Conservation (phyloP, 2,329 filamentous ascomycete genomes). For the Verticillium zaregamsianum region DNA sequence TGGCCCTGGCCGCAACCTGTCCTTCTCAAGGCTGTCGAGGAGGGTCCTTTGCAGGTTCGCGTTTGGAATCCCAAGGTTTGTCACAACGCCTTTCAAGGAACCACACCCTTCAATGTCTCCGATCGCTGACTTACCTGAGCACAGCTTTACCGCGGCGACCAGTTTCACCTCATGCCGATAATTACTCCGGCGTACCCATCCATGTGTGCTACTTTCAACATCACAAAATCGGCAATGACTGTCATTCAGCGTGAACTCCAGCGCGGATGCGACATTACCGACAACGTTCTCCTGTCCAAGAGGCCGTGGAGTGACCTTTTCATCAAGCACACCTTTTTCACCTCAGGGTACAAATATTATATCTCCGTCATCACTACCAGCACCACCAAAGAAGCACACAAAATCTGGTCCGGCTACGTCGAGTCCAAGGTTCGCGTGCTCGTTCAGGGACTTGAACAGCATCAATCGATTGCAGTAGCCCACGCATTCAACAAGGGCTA, state of each 20-base stretch:
- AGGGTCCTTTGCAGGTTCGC: constrained; percentile 72
- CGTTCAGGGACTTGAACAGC: constrained; percentile 76
- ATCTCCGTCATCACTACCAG: constrained; percentile 82
- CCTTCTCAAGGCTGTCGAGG: constrained; percentile 81
- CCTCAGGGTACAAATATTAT: constrained; percentile 90
- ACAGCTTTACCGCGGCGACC: constrained; percentile 73
- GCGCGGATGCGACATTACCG: constrained; percentile 71
- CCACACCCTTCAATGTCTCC: background rate
- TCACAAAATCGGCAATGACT: constrained; percentile 78
- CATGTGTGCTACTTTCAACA: constrained; percentile 96
- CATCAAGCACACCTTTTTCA: constrained; percentile 88
- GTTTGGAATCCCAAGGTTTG: constrained; percentile 89
- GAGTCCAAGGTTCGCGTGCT: constrained; percentile 90
- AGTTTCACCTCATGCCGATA: constrained; percentile 91
- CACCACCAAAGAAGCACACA: constrained; percentile 77
- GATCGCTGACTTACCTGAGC: constrained; percentile 10
- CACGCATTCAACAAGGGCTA: constrained; percentile 93
- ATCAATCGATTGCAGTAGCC: constrained; percentile 74
- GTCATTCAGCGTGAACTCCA: constrained; percentile 81
- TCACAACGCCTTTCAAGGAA: background rate
- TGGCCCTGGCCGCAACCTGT: constrained; percentile 97
- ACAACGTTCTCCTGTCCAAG: constrained; percentile 73
- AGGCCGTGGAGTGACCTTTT: constrained; percentile 85
- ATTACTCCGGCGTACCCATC: constrained; percentile 97
- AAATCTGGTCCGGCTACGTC: constrained; percentile 85